Conservation (phyloP, 2,329 filamentous ascomycete species). For the Botrytis sinoallii region DNA sequence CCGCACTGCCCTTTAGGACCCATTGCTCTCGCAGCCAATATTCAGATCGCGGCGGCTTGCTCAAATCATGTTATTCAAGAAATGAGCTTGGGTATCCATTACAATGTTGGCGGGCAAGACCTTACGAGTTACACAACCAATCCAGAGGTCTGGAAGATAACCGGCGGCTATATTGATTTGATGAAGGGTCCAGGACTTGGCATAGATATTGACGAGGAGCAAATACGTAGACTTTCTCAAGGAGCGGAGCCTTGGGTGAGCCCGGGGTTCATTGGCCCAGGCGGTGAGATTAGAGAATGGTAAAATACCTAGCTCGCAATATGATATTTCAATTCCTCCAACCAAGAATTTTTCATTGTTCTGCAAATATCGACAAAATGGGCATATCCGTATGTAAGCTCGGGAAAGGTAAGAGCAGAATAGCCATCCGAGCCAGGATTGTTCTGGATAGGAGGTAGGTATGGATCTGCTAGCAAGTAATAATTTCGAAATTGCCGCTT, state of each 20-base stretch:
- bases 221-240: constrained; percentile 56
- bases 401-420: neutral
- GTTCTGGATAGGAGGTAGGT: no score
- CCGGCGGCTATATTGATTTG: constrained; percentile 62
- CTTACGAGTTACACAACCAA: constrained; percentile 65
- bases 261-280: constrained; percentile 65
- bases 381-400: neutral
- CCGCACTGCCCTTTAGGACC: constrained; percentile 73
- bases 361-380: neutral
- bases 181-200: constrained; percentile 61
- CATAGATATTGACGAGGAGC: constrained; percentile 69
- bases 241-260: constrained; percentile 62
- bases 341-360: neutral
- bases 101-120: constrained; percentile 66
- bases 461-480: neutral
- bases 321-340: neutral
- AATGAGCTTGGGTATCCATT: constrained; percentile 78
- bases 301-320: constrained; percentile 38
- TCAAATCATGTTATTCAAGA: constrained; percentile 72
- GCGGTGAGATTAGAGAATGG: constrained; percentile 67
- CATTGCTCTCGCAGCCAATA: constrained; percentile 66
- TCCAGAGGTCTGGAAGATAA: constrained; percentile 61
- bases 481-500: neutral
- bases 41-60: constrained; percentile 61
- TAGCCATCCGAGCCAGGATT: neutral